These are phyloP conservation scores for Yarrowia sp. DNA, from an alignment of 805 yeast species.

Conservation along the genomic window DNA sequence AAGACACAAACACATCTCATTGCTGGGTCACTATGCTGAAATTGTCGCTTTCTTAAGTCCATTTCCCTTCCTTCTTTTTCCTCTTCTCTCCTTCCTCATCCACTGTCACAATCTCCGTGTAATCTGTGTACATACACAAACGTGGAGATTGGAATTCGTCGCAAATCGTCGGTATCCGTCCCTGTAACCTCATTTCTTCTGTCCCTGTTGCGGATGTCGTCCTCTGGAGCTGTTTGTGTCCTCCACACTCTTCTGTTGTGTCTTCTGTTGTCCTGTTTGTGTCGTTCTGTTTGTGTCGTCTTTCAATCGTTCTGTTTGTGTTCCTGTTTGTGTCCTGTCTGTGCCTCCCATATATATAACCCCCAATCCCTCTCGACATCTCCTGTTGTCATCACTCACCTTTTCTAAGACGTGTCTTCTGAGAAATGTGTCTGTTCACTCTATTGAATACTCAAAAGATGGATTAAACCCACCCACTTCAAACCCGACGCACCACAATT, in stretches of 20 bases:
- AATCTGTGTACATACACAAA: no score
- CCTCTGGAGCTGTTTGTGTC: no score
- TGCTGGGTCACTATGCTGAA: no score
- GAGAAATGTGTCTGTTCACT: slow-evolving; percentile 36
- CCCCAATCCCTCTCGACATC: not conserved
- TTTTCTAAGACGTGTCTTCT: slow-evolving; percentile 31
- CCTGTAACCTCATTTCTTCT: no score
- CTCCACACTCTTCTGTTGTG: not conserved
- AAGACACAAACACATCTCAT: no score
- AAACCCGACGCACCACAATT: slow-evolving; percentile 21
- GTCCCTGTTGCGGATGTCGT: not conserved
- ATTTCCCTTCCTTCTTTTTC: no score
- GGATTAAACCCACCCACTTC: slow-evolving; percentile 15
- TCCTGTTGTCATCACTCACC: slow-evolving; percentile 14
- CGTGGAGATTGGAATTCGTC: no score
- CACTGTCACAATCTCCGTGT: no score
- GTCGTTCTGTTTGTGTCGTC: not conserved
- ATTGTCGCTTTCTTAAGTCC: no score
- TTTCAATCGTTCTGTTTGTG: not conserved
- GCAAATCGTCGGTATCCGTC: no score
- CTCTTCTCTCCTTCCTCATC: no score
- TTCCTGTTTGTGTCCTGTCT: not conserved
- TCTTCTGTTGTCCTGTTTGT: not conserved
- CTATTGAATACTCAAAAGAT: slow-evolving; percentile 31
- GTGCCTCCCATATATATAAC: not conserved